Base-by-base conservation (phyloP, 2,329 filamentous ascomycete species). In the Thelonectria olida region DNA sequence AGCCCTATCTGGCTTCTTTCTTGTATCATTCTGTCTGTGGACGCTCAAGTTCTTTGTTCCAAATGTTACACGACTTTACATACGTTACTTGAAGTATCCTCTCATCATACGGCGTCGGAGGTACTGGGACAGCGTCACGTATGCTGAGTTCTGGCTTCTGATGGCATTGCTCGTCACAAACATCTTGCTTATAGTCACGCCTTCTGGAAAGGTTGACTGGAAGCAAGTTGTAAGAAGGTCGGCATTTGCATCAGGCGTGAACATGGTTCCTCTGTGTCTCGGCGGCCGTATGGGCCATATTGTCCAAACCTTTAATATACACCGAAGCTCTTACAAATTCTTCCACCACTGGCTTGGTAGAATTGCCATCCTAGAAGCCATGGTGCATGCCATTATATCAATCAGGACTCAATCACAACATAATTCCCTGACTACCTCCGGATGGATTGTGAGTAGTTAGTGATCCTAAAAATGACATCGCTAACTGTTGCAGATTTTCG, bases 281-380 rank as follows among this genome's bases (percentile, higher is more conserved):
- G 49, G 54, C 27, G 34, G 34, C 15, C 34, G 34, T 13, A 38
- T 38, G 34, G 34, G 34, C 5, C 34, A 38, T 12, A 38, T 38
- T n/a, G 34, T 38, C 10, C 34, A 39, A 38, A 54, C 50, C 15
- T 39, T 61, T 13, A 61, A 61, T 17, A 54, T 61, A 9, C 54
- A 61, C 27, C 31, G 49, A 22, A 61, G 48, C 54, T 57, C 58
- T 45, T 53, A 61, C 31, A 45, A 39, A 12, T 22, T 57, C 12
- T 61, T 61, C 20, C 48, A 61, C 23, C 41, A 58, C 13, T 61
- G 54, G 53, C 47, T 61, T 2, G 54, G 58, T 10, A 42, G 58
- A 17, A 45, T 57, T 31, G 54, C 54, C 8, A 44, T 58, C 6
- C 25, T 57, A 8, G 53, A 61, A 13, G 54, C 54, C 28, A 2